Evolutionary conservation across 140 eudicot genomes (phyloP), one percentile per base, ranked within the genome.

Genomic region (Ambrosia hybrid): DNA sequence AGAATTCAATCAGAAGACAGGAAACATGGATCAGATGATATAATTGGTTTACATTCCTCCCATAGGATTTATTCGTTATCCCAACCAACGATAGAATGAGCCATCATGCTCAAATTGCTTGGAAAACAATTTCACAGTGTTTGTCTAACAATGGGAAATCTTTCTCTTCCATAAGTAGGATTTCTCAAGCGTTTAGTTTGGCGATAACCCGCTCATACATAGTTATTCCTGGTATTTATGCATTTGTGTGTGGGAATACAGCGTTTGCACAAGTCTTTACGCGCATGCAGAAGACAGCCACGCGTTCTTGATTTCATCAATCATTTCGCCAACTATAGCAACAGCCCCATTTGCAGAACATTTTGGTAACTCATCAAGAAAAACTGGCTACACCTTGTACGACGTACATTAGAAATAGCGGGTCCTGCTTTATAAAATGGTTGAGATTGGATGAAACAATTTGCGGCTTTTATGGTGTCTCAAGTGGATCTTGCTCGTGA

Each of bases 401-500:
- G 83, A 38, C 87, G 72, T 5, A 88, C 99, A 4, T 80, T 94
- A 30, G 97, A 90, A 81, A 78, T 71, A 78, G 99, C 97, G 6
- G 97, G 99, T 33, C 99, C 99, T 9, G 97, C 99, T 21, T 94
- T 15, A 71, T 94, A 67, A 94, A 82, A 11, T 94, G 99, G 99
- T 79, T 90, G 77, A 86, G 99, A 69, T 68, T 94, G 78, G 97
- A 90, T 73, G 97, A 94, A 88, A 77, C 99, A 94, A 67, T 94
- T 94, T 83, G 96, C 91, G 3, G 97, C 88, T 66, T 94, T 94
- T 80, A 90, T 94, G 99, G 86, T 94, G 99, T 90, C 96, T 17
- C 97, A 90, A 79, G 99, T 94, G 79, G 99, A 94, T 76, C 96
- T 94, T 73, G 92, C 99, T 3, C 83, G 95, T 41, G 99, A 94